phyloP scores from a whole-genome alignment of 306 rosid genomes.

The Casuarina glauca region DNA sequence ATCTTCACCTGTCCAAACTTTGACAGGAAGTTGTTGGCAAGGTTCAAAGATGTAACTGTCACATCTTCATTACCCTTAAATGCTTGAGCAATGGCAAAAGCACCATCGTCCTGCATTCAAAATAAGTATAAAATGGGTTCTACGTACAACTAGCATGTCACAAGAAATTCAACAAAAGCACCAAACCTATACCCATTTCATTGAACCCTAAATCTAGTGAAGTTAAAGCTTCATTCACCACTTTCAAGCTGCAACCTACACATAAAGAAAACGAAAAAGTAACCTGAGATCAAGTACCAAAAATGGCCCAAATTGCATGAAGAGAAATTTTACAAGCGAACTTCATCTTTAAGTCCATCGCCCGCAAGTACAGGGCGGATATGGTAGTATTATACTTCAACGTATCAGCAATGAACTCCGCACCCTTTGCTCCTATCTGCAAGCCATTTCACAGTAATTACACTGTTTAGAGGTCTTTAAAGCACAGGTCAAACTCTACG shows the following conservation, averaged over 20 bases:
- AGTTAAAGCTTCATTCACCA: constrained; percentile 92
- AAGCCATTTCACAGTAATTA: constrained; percentile 14
- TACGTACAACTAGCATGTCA: constrained; percentile 12
- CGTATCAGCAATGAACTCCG: constrained; percentile 84
- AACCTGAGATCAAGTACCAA: constrained; percentile 16
- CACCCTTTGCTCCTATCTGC: constrained; percentile 95
- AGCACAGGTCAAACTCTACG: background rate
- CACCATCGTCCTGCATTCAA: constrained; percentile 84
- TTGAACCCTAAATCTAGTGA: constrained; percentile 91
- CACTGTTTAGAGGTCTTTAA: background rate
- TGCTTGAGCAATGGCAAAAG: constrained; percentile 98
- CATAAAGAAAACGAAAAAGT: constrained; percentile 15
- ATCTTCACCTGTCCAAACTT: constrained; percentile 85
- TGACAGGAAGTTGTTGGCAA: constrained; percentile 83
- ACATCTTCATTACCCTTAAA: constrained; percentile 90
- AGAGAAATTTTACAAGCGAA: constrained; percentile 32
- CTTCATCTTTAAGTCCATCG: constrained; percentile 91
- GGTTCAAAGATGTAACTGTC: constrained; percentile 71
- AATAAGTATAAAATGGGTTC: constrained; percentile 19
- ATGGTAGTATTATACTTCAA: constrained; percentile 90
- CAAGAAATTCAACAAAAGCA: background rate
- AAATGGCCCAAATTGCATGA: background rate
- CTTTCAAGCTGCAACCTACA: constrained; percentile 98
- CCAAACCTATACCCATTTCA: constrained; percentile 74
- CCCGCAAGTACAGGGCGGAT: constrained; percentile 77